Evolutionary conservation across 208 protist genomes (phyloP), one percentile per base, ranked within the genome.

Genomic region (Angomonas desouzai): DNA sequence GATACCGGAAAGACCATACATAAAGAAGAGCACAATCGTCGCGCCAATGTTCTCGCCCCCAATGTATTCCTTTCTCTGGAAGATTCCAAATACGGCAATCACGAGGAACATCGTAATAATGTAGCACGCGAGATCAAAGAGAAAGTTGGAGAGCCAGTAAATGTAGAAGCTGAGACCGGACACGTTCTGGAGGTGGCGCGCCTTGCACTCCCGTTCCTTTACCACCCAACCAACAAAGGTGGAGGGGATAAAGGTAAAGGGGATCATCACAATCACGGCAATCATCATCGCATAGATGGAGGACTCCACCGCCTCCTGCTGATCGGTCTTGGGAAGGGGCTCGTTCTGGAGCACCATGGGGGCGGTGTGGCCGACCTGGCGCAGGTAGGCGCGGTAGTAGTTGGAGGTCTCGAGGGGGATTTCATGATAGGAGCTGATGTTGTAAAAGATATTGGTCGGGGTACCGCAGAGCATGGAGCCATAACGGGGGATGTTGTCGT

Each of bases 221-320:
- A 89, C 79, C 1, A 86, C 43, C 67, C 72, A 85, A 13, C 60
- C 66, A 0, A 89, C 70, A 61, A 72, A 85, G 0, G 70, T 87
- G n/a, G 85, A 80, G 11, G 85, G 81, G 30, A 91, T 75, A 64
- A 88, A 84, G 18, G 76, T 74, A 56, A 91, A 85, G 20, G 85
- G 85, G 40, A 88, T 82, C 69, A 87, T 78, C 10, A 88, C 68
- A 33, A 88, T 66, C 32, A 86, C 62, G 36, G 64, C 33, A 33
- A 83, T 81, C 27, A 90, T 59, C 20, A 87, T 53, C 0, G 68
- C 20, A 48, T 81, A 70, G 27, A 82, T 69, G 18, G 62, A 28
- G 33, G 72, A 32, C 22, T n/a, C 25, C 30, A 72, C 48, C 28
- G 29, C 29, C 28, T 67, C 38, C 48, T 81, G 55, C 36, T 38